Base-by-base conservation (phyloP, 148 eudicot species). In the Pharnaceum exiguum region DNA sequence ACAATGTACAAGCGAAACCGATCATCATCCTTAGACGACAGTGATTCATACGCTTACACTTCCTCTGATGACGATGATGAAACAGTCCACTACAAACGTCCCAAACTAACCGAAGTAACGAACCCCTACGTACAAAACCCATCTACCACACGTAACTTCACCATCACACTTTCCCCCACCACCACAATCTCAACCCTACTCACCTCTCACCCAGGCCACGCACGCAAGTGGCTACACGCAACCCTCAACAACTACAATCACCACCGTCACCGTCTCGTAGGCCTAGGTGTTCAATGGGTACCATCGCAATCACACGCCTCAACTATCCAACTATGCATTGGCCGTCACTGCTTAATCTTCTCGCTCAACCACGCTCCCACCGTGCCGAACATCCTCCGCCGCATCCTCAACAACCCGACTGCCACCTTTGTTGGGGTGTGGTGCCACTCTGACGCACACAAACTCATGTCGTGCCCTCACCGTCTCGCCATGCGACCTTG, bases 241-340 rank as follows among this genome's bases (percentile, higher is more conserved):
- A 52, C 60, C 60, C 36, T 47, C 31, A 4, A 21, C 68, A 6
- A 19, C n/a, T 9, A 49, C 57, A 25, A 22, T n/a, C 43, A 26
- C 46, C 26, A 55, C n/a, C 65, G 33, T 27, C 32, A 48, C 48
- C 33, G 56, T 16, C 66, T 77, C n/a, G 39, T 77, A 47, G 81
- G 81, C 16, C 71, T 77, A 42, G 81, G 66, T 59, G 56, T 72
- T 18, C 71, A 77, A 9, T 77, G 77, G 81, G 44, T 42, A 10
- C 71, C 81, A 0, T 11, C 7, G 50, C 2, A 7, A 42, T 54
- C 36, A 46, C 69, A 49, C 1, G 72, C 66, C 18, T 60, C 81
- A 24, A 69, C 74, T 1, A 73, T 77, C 60, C 75, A 73, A 18
- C 59, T 73, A 33, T 77, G 71, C 47, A 71, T 66, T 57, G 65